These are phyloP conservation scores for Eleusine indica DNA, from an alignment of 176 grass and related monocot species.

Conservation along the genomic window DNA sequence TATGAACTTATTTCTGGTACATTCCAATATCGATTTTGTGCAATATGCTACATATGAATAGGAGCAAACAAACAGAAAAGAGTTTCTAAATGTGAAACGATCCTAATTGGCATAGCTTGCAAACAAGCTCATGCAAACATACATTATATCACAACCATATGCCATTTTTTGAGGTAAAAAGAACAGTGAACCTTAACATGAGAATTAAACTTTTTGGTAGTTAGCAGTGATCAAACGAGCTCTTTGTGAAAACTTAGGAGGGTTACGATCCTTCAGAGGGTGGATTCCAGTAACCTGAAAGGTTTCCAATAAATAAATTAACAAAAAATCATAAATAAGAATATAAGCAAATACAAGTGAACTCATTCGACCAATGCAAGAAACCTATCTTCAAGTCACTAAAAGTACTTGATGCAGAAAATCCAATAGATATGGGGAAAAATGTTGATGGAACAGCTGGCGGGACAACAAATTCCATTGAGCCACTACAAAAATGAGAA, in stretches of 20 bases:
- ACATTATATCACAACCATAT: slow-evolving; percentile 17
- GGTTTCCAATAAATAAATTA: neutral
- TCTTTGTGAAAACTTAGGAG: slow-evolving; percentile 69
- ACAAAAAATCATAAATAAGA: neutral
- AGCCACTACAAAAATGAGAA: slow-evolving; percentile 52
- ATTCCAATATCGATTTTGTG: slow-evolving; percentile 19
- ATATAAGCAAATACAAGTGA: neutral
- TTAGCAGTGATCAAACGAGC: slow-evolving; percentile 57
- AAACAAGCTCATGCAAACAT: neutral
- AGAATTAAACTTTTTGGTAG: slow-evolving; percentile 66
- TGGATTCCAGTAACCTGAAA: slow-evolving; percentile 56
- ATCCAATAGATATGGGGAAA: slow-evolving; percentile 76
- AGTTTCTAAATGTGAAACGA: slow-evolving; percentile 13
- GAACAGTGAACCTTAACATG: neutral
- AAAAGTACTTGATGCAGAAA: slow-evolving; percentile 75
- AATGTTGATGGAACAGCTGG: slow-evolving; percentile 73
- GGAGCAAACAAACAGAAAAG: neutral
- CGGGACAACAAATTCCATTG: slow-evolving; percentile 84
- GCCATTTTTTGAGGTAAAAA: neutral
- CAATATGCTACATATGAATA: slow-evolving; percentile 2
- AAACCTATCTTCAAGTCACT: slow-evolving; percentile 75
- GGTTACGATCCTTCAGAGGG: slow-evolving; percentile 58
- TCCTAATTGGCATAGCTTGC: neutral
- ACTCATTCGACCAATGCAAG: neutral
- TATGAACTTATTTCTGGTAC: slow-evolving; percentile 18